Base-by-base conservation (phyloP, 164 flowering plant species). In the Stephania yunnanensis region DNA sequence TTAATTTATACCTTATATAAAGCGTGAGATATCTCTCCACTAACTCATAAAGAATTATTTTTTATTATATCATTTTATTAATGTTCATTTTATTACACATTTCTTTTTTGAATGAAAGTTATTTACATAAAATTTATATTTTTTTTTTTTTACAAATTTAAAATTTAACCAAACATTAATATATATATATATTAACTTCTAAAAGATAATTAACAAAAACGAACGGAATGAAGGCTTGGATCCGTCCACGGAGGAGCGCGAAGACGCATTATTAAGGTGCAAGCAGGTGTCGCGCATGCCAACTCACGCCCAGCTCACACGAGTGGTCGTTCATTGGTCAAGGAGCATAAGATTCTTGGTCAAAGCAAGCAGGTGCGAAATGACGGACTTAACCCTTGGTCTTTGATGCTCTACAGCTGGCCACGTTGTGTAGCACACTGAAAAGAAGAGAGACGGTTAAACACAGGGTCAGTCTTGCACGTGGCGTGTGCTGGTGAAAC, bases 221-320 rank as follows among this genome's bases (percentile, higher is more conserved):
- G 25, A 25, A 25, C 25, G 25, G 25, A 25, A 25, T 25, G 25
- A 25, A 25, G 25, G 25, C 25, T 25, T 25, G 25, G 25, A 25
- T 25, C 25, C 25, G 25, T 25, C 25, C 25, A 17, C 50, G 10
- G 10, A 46, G 50, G 58, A 53, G 58, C 15, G 15, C 3, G 15
- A 9, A 3, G 15, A 5, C 31, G 42, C 45, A 68, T 68, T 68
- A 30, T 68, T 68, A 30, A 25, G 70, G 7, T 68, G 50, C 1
- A 25, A 25, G 46, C 71, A 68, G 22, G n/a, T 36, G 71, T 68
- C 48, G 19, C 46, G 42, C 44, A 31, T 36, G 71, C 71, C 71
- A 68, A 68, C 71, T 68, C 71, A 68, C 71, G 5, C 71, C 44
- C 71, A 68, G 71, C 71, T 36, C 45, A 68, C 71, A 68, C 71